Evolutionary conservation across 257 asterid genomes (phyloP), one percentile per base, ranked within the genome.

Genomic region (Cinchona pubescens): DNA sequence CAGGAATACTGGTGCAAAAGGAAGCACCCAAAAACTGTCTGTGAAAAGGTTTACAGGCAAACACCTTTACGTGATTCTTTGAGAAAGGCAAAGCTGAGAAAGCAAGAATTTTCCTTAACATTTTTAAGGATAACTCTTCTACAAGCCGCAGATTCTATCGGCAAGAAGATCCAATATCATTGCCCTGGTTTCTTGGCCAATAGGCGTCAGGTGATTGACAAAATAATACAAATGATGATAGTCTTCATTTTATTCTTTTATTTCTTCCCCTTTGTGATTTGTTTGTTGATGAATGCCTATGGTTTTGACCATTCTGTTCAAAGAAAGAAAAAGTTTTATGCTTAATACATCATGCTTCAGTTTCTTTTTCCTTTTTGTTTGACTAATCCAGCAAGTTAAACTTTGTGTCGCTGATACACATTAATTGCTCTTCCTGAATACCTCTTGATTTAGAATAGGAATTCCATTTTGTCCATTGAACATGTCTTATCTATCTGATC

Each of bases 1-100:
- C 78, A 95, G 99, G 99, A 95, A 83, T 92, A 91, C 81, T 95
- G 99, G 99, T 95, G 97, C 85, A 95, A 92, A 84, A 86, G 91
- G 85, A 85, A 84, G 82, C 98, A 95, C 81, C 99, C 99, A 5
- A 95, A 95, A 87, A 85, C 86, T 86, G 99, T 95, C 53, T 95
- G 98, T 32, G 99, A 95, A 86, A 92, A 95, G 81, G 99, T 95
- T 30, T 95, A 95, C 80, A 86, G 98, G 85, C 99, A 95, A 81
- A 98, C 99, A 67, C 95, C 99, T 79, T 80, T 95, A 76, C 88
- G 96, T 74, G 98, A 95, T 85, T 95, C 98, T 76, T 75, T 87
- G 82, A 95, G 94, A 64, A 95, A 92, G 88, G 98, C 97, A 80
- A 95, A 89, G 91, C 87, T 87, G 77, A 95, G 87, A 91, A 95